Base-by-base conservation (phyloP, 2,329 filamentous ascomycete genomes). In the Beauveria scarabaeidicola region DNA sequence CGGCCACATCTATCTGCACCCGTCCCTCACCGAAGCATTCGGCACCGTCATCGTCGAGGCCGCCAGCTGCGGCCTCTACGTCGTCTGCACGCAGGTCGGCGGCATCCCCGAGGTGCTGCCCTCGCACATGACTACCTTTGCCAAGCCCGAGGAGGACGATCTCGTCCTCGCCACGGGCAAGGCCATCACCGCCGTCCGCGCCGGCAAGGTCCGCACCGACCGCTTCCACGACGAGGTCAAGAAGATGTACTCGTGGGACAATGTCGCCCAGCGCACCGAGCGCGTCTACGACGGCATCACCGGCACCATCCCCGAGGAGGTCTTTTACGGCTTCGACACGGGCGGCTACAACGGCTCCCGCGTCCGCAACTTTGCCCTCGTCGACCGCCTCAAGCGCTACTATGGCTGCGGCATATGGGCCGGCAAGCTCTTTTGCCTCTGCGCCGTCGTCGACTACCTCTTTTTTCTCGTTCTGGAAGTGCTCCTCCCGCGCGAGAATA, bases 401-500 rank as follows among this genome's bases (percentile, higher is more conserved):
- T 99, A 97, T 69, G 94, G 94, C 9, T 99, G 95, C 69, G 94
- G 94, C 38, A 93, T 97, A 53, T 99, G 94, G 94, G 94, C 94
- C 0, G 94, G 94, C 40, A 99, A 99, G 74, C 78, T 99, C 9
- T 99, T 99, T 69, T 97, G 94, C 68, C 78, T 99, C 1, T 97
- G 93, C 64, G 92, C 92, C 11, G 86, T 97, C 60, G 87, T 99
- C 55, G 94, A 99, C 73, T 99, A 96, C 68, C 75, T 99, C 52
- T 81, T 99, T 56, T 96, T 91, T 67, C 79, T 97, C 52, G 84
- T 96, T 52, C 78, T 97, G 57, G 94, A 99, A 72, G 84, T 95
- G 73, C 89, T 85, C 77, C 92, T 89, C 63, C 94, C 94, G 0
- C 80, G 92, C 61, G 86, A 89, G 41, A 83, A 85, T 46, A 97